phyloP scores from a whole-genome alignment of 352 stramenopile species.

The Phytopythium sindhum region DNA sequence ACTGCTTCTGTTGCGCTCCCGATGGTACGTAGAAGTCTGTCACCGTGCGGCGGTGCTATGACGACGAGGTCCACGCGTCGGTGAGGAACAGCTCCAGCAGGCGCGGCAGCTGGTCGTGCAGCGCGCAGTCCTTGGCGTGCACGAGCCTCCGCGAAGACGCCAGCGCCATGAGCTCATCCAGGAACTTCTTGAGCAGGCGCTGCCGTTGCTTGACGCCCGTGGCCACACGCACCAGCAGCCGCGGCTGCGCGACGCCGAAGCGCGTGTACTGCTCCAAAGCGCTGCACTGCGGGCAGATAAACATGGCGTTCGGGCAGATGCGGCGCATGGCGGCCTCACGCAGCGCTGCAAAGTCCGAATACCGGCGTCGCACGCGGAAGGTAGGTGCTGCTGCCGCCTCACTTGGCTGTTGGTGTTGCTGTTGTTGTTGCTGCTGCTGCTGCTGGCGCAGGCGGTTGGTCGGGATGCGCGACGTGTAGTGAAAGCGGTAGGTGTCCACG shows the following conservation, averaged over 20 bases:
- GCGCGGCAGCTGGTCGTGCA: slow-evolving; percentile 23
- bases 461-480: slow-evolving; percentile 8
- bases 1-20: background rate
- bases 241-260: slow-evolving; percentile 36
- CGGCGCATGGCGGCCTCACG: slow-evolving; percentile 20
- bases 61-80: background rate
- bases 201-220: slow-evolving; percentile 30
- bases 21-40: background rate
- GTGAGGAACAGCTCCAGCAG: slow-evolving; percentile 34
- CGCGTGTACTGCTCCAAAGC: slow-evolving; percentile 38
- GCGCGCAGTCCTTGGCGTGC: slow-evolving; percentile 22
- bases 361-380: slow-evolving; percentile 20
- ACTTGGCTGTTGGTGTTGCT: background rate
- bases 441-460: slow-evolving; percentile 2
- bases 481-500: slow-evolving; percentile 1
- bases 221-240: slow-evolving; percentile 29
- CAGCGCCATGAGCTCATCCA: slow-evolving; percentile 35
- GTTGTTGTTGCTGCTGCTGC: background rate
- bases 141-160: slow-evolving; percentile 18
- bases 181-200: slow-evolving; percentile 37
- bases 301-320: slow-evolving; percentile 37
- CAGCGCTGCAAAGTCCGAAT: slow-evolving; percentile 24
- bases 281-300: slow-evolving; percentile 46
- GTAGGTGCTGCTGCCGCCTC: slow-evolving; percentile 1
- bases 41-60: background rate